A percentile compares a stretch with the other conserved stretches of the same genome.
Conservation (phyloP, 2,329 filamentous ascomycete genomes). For the Thelonectria rubi region DNA sequence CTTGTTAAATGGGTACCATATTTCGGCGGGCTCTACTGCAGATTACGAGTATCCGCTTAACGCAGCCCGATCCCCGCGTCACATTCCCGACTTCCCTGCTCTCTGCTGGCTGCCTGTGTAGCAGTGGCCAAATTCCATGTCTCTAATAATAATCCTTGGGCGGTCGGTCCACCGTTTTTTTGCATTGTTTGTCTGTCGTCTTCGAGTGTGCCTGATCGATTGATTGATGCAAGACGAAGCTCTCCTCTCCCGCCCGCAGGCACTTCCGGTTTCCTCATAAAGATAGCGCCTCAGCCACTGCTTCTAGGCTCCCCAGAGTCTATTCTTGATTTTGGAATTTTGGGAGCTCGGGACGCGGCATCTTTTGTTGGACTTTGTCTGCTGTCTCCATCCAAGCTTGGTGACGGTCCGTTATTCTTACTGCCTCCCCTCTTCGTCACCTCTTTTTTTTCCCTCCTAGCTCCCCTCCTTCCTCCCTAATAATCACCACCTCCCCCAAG, state of each 20-base stretch:
- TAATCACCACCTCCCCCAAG: neutral
- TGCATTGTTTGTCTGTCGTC: constrained; percentile 8
- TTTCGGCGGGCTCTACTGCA: rapidly evolving
- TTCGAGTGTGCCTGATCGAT: constrained; percentile 22
- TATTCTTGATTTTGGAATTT: constrained; percentile 2
- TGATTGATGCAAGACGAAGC: constrained; percentile 25
- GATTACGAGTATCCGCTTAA: constrained; percentile 5
- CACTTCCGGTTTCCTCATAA: neutral
- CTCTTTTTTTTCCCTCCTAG: constrained; percentile 17
- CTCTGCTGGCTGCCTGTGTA: constrained; percentile 4
- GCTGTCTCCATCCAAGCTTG: constrained; percentile 12
- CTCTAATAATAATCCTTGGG: constrained; percentile 3
- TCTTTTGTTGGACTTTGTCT: constrained; percentile 16
- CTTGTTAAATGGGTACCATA: constrained; percentile 7
- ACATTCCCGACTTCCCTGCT: neutral
- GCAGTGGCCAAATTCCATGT: neutral
- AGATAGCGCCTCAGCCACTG: neutral
- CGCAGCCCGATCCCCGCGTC: constrained; percentile 1
- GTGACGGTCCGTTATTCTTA: constrained; percentile 13
- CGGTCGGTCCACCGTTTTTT: constrained; percentile 5
- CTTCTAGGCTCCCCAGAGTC: neutral
- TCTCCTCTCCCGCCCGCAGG: constrained; percentile 4
- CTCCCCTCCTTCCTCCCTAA: constrained; percentile 6
- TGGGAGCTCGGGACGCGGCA: constrained; percentile 8
- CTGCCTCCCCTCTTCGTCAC: constrained; percentile 21